A percentile compares a stretch with the other conserved stretches of the same genome.
Evolutionary conservation across 2,329 filamentous ascomycete genomes (phyloP).

Genomic region (Zymoseptoria tritici): DNA sequence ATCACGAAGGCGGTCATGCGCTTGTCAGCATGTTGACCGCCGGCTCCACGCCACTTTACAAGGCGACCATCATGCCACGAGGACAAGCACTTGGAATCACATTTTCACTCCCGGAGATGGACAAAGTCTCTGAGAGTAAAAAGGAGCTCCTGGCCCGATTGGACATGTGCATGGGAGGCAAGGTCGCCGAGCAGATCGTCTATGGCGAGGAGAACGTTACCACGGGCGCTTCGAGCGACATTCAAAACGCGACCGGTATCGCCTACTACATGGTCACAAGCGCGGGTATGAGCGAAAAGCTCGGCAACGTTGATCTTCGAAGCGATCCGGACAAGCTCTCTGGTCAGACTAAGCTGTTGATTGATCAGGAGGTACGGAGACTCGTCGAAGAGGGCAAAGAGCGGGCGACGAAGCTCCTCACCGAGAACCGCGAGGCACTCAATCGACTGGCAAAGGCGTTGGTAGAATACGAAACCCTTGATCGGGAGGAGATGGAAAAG

Average conservation of each 20-base stretch:
- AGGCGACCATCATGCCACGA: slow-evolving; percentile 92
- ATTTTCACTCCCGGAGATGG: slow-evolving; percentile 79
- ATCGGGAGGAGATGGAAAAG: slow-evolving; percentile 81
- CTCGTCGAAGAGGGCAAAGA: slow-evolving; percentile 74
- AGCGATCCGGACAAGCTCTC: slow-evolving; percentile 76
- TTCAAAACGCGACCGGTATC: slow-evolving; percentile 70
- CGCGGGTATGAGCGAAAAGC: slow-evolving; percentile 78
- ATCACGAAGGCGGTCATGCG: slow-evolving; percentile 92
- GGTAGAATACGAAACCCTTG: slow-evolving; percentile 88
- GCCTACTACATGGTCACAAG: slow-evolving; percentile 84
- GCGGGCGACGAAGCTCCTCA: slow-evolving; percentile 64
- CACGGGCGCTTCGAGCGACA: slow-evolving; percentile 76
- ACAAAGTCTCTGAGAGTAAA: slow-evolving; percentile 84
- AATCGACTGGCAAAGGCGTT: slow-evolving; percentile 83
- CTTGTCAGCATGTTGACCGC: slow-evolving; percentile 79
- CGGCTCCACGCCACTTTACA: slow-evolving; percentile 74
- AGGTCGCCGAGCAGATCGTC: slow-evolving; percentile 83
- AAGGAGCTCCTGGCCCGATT: slow-evolving; percentile 74
- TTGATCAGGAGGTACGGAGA: slow-evolving; percentile 81
- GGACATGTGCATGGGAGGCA: slow-evolving; percentile 75
- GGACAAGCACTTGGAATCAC: slow-evolving; percentile 82
- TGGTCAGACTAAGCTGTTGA: slow-evolving; percentile 74
- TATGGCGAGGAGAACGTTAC: slow-evolving; percentile 90
- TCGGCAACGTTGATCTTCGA: slow-evolving; percentile 85
- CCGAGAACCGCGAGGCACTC: slow-evolving; percentile 70